Percentiles rank a stretch among this genome's conserved stretches.
Evolutionary conservation across 2,329 filamentous ascomycete genomes (phyloP).

Genomic region (Diaporthe sp.): DNA sequence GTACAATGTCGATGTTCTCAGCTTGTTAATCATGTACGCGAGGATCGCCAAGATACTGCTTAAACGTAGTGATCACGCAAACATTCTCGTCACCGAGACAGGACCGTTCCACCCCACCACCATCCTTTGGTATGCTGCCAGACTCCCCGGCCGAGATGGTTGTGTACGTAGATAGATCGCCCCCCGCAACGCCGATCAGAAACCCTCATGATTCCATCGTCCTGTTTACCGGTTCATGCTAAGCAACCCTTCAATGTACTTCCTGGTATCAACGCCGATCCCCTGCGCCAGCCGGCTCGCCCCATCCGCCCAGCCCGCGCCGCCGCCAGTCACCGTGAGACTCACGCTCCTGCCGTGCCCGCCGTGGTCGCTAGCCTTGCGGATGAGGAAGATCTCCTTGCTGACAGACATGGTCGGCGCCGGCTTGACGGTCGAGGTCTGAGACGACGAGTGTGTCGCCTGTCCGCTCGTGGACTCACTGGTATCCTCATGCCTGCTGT

Average conservation of each 20-base stretch:
- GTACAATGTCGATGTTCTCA: background rate
- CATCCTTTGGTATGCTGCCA: background rate
- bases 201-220: background rate
- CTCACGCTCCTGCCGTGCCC: conserved; percentile 51
- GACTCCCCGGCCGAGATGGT: background rate
- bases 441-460: conserved; percentile 25
- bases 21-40: background rate
- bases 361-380: conserved; percentile 69
- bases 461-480: conserved; percentile 37
- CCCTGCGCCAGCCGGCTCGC: conserved; percentile 75
- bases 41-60: background rate
- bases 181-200: conserved; percentile 1
- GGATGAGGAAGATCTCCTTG: conserved; percentile 74
- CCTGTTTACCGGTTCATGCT: conserved; percentile 64
- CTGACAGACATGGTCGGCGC: conserved; percentile 43
- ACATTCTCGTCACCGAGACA: background rate
- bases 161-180: background rate
- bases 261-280: conserved; percentile 81
- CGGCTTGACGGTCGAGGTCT: conserved; percentile 21
- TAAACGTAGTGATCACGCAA: background rate
- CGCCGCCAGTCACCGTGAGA: conserved; percentile 51
- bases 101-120: background rate
- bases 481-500: conserved; percentile 1
- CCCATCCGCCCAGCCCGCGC: conserved; percentile 63
- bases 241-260: conserved; percentile 80